Evolutionary conservation across 1,139 yeast genomes (phyloP).

Genomic region (Suhomyces guaymorum): DNA sequence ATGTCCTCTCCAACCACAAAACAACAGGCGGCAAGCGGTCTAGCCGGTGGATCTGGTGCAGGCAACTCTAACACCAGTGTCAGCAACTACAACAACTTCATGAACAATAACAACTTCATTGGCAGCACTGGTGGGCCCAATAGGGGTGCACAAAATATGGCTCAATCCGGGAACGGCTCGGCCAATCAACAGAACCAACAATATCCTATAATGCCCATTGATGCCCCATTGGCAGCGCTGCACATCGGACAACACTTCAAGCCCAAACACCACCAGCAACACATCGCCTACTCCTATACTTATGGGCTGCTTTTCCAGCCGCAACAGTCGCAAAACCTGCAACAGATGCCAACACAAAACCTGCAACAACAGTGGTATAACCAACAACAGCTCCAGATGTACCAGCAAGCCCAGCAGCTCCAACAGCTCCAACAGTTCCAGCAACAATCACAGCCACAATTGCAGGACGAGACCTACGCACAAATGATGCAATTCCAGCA

Average conservation of each 20-base stretch:
- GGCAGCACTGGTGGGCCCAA: constrained; percentile 7
- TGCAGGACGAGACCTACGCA: constrained; percentile 9
- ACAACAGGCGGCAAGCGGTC: constrained; percentile 5
- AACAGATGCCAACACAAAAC: constrained; percentile 5
- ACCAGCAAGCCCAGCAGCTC: constrained; percentile 6
- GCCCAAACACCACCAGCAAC: constrained; percentile 10
- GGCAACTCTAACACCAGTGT: background rate
- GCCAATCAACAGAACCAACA: constrained; percentile 7
- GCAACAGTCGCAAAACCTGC: constrained; percentile 11
- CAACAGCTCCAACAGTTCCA: constrained; percentile 6
- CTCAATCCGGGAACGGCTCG: background rate
- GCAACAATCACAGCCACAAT: constrained; percentile 4
- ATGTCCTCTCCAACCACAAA: constrained; percentile 9
- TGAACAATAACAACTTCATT: constrained; percentile 19
- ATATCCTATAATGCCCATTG: constrained; percentile 3
- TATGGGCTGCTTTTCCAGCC: constrained; percentile 8
- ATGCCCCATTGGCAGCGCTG: constrained; percentile 5
- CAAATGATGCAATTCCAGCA: constrained; percentile 7
- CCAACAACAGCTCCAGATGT: constrained; percentile 7
- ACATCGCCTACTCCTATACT: constrained; percentile 11
- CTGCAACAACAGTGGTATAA: constrained; percentile 3
- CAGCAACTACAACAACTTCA: constrained; percentile 16
- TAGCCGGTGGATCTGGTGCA: background rate
- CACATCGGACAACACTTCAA: constrained; percentile 20
- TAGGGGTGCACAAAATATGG: too few relatives aligned